phyloP scores from a whole-genome alignment of 331 rosid genomes.

The Cucumis variabilis region DNA sequence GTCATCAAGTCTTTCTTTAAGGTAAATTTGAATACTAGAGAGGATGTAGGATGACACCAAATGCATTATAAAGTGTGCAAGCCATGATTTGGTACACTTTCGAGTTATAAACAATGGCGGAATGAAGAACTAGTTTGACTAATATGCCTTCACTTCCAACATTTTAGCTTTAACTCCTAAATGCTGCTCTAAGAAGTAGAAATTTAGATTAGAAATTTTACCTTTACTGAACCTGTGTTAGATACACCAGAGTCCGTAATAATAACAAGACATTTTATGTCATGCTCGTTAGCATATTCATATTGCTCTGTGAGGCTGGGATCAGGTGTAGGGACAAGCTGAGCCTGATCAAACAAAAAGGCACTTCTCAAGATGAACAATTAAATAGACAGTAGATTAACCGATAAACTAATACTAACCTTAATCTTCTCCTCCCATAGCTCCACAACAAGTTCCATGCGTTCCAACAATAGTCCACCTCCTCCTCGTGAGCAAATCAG shows the following conservation, averaged over 20 bases:
- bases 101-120: not conserved
- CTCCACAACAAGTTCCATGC: slow-evolving; percentile 90
- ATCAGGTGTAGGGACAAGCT: slow-evolving; percentile 79
- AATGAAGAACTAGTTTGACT: not conserved
- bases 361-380: slow-evolving; percentile 38
- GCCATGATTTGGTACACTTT: not conserved
- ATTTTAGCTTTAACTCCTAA: not conserved
- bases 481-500: slow-evolving; percentile 98
- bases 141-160: not conserved
- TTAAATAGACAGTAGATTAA: slow-evolving; percentile 25
- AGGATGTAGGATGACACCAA: not conserved
- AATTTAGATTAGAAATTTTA: slow-evolving; percentile 38
- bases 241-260: slow-evolving; percentile 73
- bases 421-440: slow-evolving; percentile 88
- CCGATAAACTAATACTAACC: slow-evolving; percentile 49
- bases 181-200: not conserved
- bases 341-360: slow-evolving; percentile 68
- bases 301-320: slow-evolving; percentile 97
- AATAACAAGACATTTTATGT: slow-evolving; percentile 88
- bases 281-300: slow-evolving; percentile 93
- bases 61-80: not conserved
- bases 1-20: not conserved
- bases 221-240: slow-evolving; percentile 72
- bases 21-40: not conserved
- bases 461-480: slow-evolving; percentile 84